Percentiles rank a stretch among this genome's conserved stretches.
Evolutionary conservation across 2,329 filamentous ascomycete genomes (phyloP).

Genomic region (Gnomoniopsis smithogilvyi): DNA sequence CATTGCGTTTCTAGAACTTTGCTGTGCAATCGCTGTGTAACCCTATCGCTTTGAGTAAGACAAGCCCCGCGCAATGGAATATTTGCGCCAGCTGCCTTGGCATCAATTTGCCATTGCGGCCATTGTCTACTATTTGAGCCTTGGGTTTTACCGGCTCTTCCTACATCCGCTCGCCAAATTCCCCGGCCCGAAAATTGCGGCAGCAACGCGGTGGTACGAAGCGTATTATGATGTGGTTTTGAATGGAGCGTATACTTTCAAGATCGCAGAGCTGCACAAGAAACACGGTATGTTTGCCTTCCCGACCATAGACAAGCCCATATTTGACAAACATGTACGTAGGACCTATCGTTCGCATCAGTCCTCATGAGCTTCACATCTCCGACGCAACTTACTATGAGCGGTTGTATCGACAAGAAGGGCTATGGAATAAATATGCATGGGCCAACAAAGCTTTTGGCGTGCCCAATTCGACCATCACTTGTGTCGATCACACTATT

Average conservation of each 20-base stretch:
- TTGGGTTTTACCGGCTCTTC: conserved; percentile 26
- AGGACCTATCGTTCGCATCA: conserved; percentile 20
- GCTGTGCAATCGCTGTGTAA: too few species aligned
- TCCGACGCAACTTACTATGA: conserved; percentile 16
- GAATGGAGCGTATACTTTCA: conserved; percentile 39
- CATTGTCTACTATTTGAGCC: not conserved
- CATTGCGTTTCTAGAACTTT: too few species aligned
- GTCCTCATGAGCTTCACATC: conserved; percentile 18
- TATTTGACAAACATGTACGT: not conserved
- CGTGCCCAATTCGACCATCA: not conserved
- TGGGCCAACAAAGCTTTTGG: conserved; percentile 10
- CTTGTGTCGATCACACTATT: conserved; percentile 8
- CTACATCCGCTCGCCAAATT: conserved; percentile 36
- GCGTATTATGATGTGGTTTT: conserved; percentile 41
- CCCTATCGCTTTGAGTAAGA: too few species aligned
- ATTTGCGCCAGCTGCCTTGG: not conserved
- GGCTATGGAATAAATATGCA: conserved; percentile 12
- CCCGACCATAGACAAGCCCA: not conserved
- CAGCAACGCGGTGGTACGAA: conserved; percentile 37
- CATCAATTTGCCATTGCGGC: not conserved
- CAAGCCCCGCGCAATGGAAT: not conserved
- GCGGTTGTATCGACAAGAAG: conserved; percentile 13
- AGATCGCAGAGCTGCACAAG: conserved; percentile 39
- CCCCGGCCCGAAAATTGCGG: conserved; percentile 37
- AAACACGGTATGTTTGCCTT: conserved; percentile 30